A percentile compares a stretch with the other conserved stretches of the same genome.
Evolutionary conservation across 192 early-diverging fungal genomes (phyloP).

Genomic region (Coemansia furcata): DNA sequence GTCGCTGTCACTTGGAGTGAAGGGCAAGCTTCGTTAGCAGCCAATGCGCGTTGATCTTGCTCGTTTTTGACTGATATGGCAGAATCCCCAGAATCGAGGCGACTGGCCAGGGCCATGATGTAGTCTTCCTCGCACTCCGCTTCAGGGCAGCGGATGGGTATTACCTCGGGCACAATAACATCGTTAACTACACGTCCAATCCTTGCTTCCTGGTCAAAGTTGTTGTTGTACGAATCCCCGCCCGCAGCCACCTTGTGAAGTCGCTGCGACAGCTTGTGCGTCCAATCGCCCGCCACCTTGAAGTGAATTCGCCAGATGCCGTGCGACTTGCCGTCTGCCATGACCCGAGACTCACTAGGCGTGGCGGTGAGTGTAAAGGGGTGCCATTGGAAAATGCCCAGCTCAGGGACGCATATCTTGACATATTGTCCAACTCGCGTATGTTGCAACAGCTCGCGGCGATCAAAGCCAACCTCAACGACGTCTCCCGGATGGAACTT

Average conservation of each 20-base stretch:
- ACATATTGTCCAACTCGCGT: conserved; percentile 73
- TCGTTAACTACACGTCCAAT: conserved; percentile 48
- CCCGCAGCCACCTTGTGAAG: conserved; percentile 54
- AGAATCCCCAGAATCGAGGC: conserved; percentile 39
- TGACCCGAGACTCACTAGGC: conserved; percentile 72
- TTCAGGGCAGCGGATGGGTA: conserved; percentile 30
- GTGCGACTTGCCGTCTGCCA: conserved; percentile 47
- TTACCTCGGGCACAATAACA: conserved; percentile 30
- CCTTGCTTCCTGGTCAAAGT: conserved; percentile 49
- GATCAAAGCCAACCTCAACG: conserved; percentile 71
- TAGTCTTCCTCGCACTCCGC: conserved; percentile 30
- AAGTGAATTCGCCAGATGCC: conserved; percentile 68
- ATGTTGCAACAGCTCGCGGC: conserved; percentile 49
- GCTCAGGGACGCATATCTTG: conserved; percentile 71
- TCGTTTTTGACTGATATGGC: conserved; percentile 16
- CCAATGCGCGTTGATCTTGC: background rate
- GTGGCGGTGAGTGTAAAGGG: conserved; percentile 77
- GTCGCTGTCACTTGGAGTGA: background rate
- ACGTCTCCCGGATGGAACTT: conserved; percentile 72
- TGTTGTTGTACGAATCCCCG: conserved; percentile 44
- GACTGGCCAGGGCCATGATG: conserved; percentile 40
- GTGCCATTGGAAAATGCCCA: conserved; percentile 77
- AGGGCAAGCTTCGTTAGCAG: background rate
- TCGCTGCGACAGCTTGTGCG: conserved; percentile 61
- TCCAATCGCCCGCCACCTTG: conserved; percentile 78